These are phyloP conservation scores for Arabidopsis suecica DNA, from an alignment of 345 rosid species.

Conservation along the genomic window DNA sequence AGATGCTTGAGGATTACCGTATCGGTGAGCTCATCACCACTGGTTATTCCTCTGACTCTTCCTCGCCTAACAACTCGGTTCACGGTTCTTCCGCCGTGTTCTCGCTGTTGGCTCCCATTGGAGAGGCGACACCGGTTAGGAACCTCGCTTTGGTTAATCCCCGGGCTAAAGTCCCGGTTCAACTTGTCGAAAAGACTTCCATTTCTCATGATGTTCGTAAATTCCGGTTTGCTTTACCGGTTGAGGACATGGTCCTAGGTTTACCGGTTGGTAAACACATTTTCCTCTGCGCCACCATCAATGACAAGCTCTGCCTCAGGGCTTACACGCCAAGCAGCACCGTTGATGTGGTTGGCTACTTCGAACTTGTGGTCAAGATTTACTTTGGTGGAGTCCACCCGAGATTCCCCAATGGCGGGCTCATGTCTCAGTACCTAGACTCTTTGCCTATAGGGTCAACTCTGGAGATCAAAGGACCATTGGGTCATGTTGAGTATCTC, in stretches of 20 bases:
- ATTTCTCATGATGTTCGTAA: constrained; percentile 77
- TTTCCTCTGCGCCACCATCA: constrained; percentile 67
- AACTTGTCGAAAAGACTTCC: constrained; percentile 66
- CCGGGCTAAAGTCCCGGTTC: constrained; percentile 77
- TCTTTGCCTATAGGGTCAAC: constrained; percentile 62
- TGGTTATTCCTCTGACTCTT: constrained; percentile 65
- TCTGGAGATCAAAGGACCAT: constrained; percentile 81
- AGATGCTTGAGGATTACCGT: constrained; percentile 72
- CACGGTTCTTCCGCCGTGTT: constrained; percentile 59
- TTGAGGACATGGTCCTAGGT: constrained; percentile 71
- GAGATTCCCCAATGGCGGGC: constrained; percentile 80
- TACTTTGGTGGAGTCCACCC: constrained; percentile 78
- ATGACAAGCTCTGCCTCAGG: constrained; percentile 76
- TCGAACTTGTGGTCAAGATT: constrained; percentile 82
- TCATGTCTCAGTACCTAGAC: constrained; percentile 81
- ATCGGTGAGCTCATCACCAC: constrained; percentile 73
- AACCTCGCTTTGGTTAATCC: constrained; percentile 66
- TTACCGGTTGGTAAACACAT: constrained; percentile 89
- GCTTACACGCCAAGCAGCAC: constrained; percentile 86
- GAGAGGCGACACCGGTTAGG: constrained; percentile 50
- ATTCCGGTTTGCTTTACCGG: constrained; percentile 74
- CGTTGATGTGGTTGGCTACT: constrained; percentile 72
- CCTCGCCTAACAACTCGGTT: constrained; percentile 65
- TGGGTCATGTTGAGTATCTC: constrained; percentile 80
- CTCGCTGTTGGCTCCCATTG: constrained; percentile 62